Evolutionary conservation across 345 rosid genomes (phyloP), one percentile per base, ranked within the genome.

Genomic region (Boechera divaricarpa): DNA sequence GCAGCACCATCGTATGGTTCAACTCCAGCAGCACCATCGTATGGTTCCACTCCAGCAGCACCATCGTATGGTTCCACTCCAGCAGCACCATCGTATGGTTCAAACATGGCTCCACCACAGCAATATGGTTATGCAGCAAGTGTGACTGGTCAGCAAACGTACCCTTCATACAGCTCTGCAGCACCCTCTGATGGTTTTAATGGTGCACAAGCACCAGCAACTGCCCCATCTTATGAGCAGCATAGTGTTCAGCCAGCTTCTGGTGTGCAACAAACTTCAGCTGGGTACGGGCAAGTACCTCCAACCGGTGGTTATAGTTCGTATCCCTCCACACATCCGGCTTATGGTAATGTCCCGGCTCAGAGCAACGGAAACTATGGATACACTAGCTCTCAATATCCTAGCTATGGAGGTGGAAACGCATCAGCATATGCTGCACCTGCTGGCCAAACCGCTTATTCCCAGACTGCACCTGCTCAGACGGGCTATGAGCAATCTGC

Each of bases 401-500:
- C 94, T 80, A 83, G 78, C 49, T 88, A 88, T 69, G 84, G 82
- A 38, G 75, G 81, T 67, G 87, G 66, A 60, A 35, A 86, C 32
- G 80, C 61, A 0, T 15, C 89, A 12, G 82, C 79, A 1, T 92
- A 87, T 77, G 75, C 88, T 12, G 77, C 85, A 63, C 72, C 86
- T 35, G 70, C 67, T 45, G 84, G 82, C 21, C 93, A 90, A 61
- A 74, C 84, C 1, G 82, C 69, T 39, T 90, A 91, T 79, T 74
- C 86, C 45, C 97, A 89, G 76, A 81, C 88, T 53, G 68, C 90
- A 54, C 68, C 85, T 9, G 72, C 85, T 57, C 98, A 92, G 66
- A 76, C 87, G n/a, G 80, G 84, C 31, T 93, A 86, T 42, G 98
- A 92, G 31, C 98, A 90, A 80, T 81, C 92, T 35, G 84, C 80